Conservation (phyloP, 352 stramenopile genomes). For the Halophytophthora polymorphica region DNA sequence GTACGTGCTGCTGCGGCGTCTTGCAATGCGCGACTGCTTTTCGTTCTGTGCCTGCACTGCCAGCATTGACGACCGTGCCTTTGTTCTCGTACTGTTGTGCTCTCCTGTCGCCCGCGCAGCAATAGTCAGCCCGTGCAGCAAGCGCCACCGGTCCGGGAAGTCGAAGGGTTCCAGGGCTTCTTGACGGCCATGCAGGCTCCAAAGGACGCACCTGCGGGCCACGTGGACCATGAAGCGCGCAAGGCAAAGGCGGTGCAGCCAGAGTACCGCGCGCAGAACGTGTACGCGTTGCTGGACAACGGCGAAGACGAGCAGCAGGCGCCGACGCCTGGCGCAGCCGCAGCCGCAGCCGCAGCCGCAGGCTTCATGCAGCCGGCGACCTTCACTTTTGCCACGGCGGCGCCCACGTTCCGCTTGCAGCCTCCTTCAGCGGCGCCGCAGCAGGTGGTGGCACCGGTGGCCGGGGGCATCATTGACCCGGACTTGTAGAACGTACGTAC, state of each 20-base stretch:
- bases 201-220: conserved; percentile 28
- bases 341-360: conserved; percentile 11
- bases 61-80: not conserved
- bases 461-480: conserved; percentile 41
- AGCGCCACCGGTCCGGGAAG: conserved; percentile 25
- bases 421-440: conserved; percentile 20
- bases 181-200: conserved; percentile 54
- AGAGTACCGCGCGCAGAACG: conserved; percentile 43
- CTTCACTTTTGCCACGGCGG: conserved; percentile 44
- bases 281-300: conserved; percentile 61
- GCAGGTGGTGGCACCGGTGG: conserved; percentile 5
- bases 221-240: conserved; percentile 18
- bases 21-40: not conserved
- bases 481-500: conserved; percentile 42
- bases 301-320: conserved; percentile 36
- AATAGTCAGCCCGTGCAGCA: conserved; percentile 24
- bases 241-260: conserved; percentile 28
- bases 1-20: conserved; percentile 24
- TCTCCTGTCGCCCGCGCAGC: conserved; percentile 7
- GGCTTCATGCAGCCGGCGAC: conserved; percentile 66
- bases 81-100: not conserved
- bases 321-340: no score
- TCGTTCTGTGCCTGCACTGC: not conserved
- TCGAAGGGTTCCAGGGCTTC: conserved; percentile 71
- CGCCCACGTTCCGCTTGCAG: conserved; percentile 23